These are phyloP conservation scores for Trichosporon ovoides DNA, from an alignment of 1,284 basidiomycete genomes.

Conservation along the genomic window DNA sequence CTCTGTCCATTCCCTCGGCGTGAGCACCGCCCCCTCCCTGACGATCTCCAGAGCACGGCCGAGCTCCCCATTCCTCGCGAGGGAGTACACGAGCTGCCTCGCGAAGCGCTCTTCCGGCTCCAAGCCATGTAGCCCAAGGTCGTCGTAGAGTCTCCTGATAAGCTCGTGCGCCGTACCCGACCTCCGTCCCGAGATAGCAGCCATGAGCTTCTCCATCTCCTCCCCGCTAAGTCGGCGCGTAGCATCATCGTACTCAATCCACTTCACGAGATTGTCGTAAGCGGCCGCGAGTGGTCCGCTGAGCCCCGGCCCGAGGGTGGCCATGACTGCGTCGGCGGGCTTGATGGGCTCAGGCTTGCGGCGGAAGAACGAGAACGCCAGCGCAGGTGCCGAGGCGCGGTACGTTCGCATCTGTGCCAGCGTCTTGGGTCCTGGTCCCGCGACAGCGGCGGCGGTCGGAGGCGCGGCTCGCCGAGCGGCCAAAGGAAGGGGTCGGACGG, in stretches of 20 bases:
- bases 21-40: background rate
- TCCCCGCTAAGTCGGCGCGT: background rate
- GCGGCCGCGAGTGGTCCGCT: background rate
- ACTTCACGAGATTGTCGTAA: slow-evolving; percentile 3
- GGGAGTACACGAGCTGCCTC: slow-evolving; percentile 2
- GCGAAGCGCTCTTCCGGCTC: background rate
- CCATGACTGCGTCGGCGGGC: background rate
- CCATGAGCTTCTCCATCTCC: background rate
- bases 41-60: slow-evolving; percentile 15
- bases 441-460: background rate
- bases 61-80: slow-evolving; percentile 6
- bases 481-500: background rate
- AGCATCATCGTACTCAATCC: background rate
- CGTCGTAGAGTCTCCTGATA: slow-evolving; percentile 17
- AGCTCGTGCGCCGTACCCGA: slow-evolving; percentile 7
- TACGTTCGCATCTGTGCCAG: background rate
- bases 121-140: slow-evolving; percentile 7
- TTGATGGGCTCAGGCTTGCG: background rate
- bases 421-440: background rate
- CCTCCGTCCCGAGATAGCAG: background rate
- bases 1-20: slow-evolving; percentile 7
- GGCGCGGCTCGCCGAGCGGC: background rate
- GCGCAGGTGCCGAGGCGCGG: background rate
- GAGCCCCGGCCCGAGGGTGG: background rate
- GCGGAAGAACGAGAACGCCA: background rate